Evolutionary conservation across 1,139 yeast species (phyloP).

Genomic region (Geotrichum siamense): DNA sequence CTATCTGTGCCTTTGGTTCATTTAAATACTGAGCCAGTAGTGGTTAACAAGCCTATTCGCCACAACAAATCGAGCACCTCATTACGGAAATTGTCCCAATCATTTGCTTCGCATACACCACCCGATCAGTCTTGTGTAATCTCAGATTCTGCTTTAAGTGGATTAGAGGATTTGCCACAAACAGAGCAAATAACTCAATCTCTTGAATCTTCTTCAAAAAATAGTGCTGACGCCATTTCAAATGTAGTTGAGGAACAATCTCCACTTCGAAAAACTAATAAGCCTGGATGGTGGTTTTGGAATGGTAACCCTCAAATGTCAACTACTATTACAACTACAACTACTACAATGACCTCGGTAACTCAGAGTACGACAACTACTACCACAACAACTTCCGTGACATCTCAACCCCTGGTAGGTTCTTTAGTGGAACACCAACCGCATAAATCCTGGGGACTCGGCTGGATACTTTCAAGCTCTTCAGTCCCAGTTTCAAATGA

Average conservation of each 20-base stretch:
- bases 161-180: background rate
- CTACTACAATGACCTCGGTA: constrained; percentile 8
- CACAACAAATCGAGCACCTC: background rate
- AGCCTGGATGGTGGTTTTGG: constrained; percentile 2
- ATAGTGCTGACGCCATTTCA: background rate
- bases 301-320: background rate
- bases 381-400: background rate
- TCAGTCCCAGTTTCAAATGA: background rate
- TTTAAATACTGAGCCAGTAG: constrained; percentile 4
- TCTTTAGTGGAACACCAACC: constrained; percentile 1
- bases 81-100: background rate
- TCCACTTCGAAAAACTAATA: background rate
- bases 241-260: too few species aligned
- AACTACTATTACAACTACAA: constrained; percentile 4
- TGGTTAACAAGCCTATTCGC: background rate
- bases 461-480: constrained; percentile 4
- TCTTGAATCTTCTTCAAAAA: background rate
- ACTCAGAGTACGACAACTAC: background rate
- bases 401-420: background rate
- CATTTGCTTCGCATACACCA: background rate
- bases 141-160: background rate
- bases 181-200: background rate
- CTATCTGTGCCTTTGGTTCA: background rate
- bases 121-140: background rate
- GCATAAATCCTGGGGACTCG: constrained; percentile 3